Conservation (phyloP, 345 rosid species). For the Balakata baccata region DNA sequence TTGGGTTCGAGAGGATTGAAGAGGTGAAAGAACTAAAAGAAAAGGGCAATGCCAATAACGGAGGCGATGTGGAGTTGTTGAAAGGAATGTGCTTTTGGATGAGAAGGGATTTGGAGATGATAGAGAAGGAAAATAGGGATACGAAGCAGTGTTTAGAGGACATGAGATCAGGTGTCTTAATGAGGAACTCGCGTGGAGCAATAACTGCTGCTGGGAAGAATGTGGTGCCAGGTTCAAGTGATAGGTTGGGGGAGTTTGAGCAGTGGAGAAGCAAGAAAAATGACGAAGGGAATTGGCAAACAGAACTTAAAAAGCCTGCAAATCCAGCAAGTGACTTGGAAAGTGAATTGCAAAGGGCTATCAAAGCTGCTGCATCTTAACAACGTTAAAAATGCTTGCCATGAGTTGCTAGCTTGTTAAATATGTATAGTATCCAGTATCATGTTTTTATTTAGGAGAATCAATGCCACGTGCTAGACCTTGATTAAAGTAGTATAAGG, state of each 20-base stretch:
- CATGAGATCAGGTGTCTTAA: conserved; percentile 32
- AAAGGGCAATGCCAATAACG: conserved; percentile 19
- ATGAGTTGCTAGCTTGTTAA: background rate
- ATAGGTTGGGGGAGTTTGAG: conserved; percentile 38
- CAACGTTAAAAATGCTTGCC: conserved; percentile 6
- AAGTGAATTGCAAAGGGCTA: conserved; percentile 54
- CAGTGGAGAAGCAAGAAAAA: conserved; percentile 35
- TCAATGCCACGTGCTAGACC: background rate
- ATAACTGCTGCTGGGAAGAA: conserved; percentile 25
- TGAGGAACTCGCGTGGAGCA: conserved; percentile 13
- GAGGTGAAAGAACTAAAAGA: conserved; percentile 30
- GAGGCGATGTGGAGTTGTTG: conserved; percentile 43
- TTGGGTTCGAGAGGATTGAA: conserved; percentile 46
- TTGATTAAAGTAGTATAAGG: background rate
- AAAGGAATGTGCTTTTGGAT: conserved; percentile 53
- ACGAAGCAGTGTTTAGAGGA: conserved; percentile 49
- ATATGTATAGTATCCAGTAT: conserved; percentile 12
- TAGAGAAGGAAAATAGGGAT: conserved; percentile 50
- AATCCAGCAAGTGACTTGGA: conserved; percentile 40
- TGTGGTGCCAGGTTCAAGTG: conserved; percentile 17
- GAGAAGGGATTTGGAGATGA: conserved; percentile 50
- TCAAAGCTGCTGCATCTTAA: conserved; percentile 47
- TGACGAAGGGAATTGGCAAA: conserved; percentile 26
- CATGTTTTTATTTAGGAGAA: conserved; percentile 7
- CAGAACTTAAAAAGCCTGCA: conserved; percentile 31